These are phyloP conservation scores for Candida namnaoensis DNA, from an alignment of 805 yeast genomes.

Conservation along the genomic window DNA sequence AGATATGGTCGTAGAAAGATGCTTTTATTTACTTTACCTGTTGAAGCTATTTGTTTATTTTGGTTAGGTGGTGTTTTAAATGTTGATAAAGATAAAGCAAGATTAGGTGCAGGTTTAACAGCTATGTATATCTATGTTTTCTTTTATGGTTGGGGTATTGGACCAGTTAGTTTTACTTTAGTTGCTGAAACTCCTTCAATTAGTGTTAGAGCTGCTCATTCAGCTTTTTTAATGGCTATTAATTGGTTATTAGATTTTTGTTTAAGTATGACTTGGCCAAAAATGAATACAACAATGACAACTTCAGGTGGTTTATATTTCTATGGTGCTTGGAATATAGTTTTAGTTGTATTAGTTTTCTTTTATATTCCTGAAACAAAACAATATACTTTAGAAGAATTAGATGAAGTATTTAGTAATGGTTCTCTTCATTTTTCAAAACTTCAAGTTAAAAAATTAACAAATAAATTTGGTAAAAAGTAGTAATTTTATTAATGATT, in stretches of 20 bases:
- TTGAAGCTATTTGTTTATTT: conserved; percentile 46
- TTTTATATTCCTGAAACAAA: conserved; percentile 52
- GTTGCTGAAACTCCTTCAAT: conserved; percentile 47
- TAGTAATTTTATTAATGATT: too few species aligned
- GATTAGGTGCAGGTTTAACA: conserved; percentile 33
- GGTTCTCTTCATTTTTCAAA: conserved; percentile 6
- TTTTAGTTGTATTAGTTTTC: conserved; percentile 38
- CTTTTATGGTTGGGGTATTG: conserved; percentile 43
- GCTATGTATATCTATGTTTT: conserved; percentile 38
- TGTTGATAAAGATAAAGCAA: conserved; percentile 24
- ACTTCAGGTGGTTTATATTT: conserved; percentile 42
- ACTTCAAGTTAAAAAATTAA: too few species aligned
- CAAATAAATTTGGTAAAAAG: too few species aligned
- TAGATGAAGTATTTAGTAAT: conserved; percentile 55
- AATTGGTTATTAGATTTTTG: conserved; percentile 33
- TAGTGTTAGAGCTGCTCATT: conserved; percentile 40
- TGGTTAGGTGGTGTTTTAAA: conserved; percentile 40
- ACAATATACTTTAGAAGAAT: conserved; percentile 65
- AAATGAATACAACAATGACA: conserved; percentile 33
- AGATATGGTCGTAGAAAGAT: conserved; percentile 42
- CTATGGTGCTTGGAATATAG: conserved; percentile 44
- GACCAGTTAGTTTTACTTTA: conserved; percentile 46
- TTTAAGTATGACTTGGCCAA: conserved; percentile 50
- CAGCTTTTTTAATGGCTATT: conserved; percentile 41
- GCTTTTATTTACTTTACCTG: conserved; percentile 49